Evolutionary conservation across 345 rosid genomes (phyloP).

Genomic region (Rhizophora mangle): DNA sequence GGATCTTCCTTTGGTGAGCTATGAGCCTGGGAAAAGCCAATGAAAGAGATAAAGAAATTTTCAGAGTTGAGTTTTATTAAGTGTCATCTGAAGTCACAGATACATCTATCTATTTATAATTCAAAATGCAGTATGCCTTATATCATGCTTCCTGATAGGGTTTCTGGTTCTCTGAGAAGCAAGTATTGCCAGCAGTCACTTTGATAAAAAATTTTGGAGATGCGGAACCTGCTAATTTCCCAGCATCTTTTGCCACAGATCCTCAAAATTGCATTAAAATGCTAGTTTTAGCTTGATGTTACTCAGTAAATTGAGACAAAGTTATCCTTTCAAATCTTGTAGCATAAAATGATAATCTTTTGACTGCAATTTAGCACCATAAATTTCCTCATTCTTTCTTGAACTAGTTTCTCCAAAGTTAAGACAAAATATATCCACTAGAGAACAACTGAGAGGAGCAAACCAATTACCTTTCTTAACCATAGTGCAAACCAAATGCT

Average conservation of each 20-base stretch:
- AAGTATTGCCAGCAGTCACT: too few species aligned
- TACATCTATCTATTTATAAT: background rate
- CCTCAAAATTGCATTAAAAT: too few species aligned
- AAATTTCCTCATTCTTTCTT: background rate
- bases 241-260: too few species aligned
- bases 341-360: background rate
- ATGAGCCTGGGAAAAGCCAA: constrained; percentile 59
- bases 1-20: constrained; percentile 90
- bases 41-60: constrained; percentile 12
- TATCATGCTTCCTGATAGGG: too few species aligned
- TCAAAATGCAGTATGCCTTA: too few species aligned
- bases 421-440: background rate
- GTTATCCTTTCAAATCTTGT: background rate
- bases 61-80: constrained; percentile 11
- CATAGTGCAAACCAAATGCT: constrained; percentile 84
- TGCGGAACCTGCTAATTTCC: too few species aligned
- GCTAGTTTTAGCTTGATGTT: background rate
- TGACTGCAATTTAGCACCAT: background rate
- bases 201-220: too few species aligned
- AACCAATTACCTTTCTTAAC: constrained; percentile 55
- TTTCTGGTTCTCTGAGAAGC: too few species aligned
- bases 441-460: constrained; percentile 14
- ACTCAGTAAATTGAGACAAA: background rate
- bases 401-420: background rate
- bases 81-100: constrained; percentile 4